Evolutionary conservation across 306 rosid genomes (phyloP).

Genomic region (Quillaja saponaria): DNA sequence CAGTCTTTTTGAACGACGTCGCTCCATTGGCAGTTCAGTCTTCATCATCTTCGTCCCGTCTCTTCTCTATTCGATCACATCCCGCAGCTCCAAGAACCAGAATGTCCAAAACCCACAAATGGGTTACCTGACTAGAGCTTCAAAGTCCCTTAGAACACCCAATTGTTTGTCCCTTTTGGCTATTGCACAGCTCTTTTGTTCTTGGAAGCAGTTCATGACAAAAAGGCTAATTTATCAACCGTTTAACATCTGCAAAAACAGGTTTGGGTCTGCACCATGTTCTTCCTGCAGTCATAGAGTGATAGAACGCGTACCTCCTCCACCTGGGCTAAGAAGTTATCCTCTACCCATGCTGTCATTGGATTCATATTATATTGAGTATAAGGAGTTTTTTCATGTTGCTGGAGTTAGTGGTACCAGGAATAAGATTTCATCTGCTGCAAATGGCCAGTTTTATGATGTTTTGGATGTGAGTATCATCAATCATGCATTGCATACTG

Average conservation of each 20-base stretch:
- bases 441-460: slow-evolving; percentile 72
- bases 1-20: too few relatives aligned
- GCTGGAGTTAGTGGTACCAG: slow-evolving; percentile 87
- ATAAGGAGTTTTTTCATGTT: slow-evolving; percentile 93
- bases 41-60: too few relatives aligned
- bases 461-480: slow-evolving; percentile 83
- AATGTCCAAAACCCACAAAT: too few relatives aligned
- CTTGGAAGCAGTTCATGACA: slow-evolving; percentile 24
- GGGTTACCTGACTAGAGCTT: slow-evolving; percentile 70
- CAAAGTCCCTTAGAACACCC: slow-evolving; percentile 49
- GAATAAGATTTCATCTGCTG: slow-evolving; percentile 78
- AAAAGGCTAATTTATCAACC: slow-evolving; percentile 29
- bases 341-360: slow-evolving; percentile 87
- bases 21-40: too few relatives aligned
- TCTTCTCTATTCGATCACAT: too few relatives aligned
- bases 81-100: too few relatives aligned
- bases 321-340: slow-evolving; percentile 63
- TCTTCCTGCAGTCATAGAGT: slow-evolving; percentile 82
- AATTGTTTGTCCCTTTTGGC: slow-evolving; percentile 36
- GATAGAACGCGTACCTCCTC: slow-evolving; percentile 85
- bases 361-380: slow-evolving; percentile 91
- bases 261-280: slow-evolving; percentile 89
- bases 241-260: slow-evolving; percentile 93
- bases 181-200: slow-evolving; percentile 27
- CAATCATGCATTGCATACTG: too few relatives aligned